These are phyloP conservation scores for Aechmea fasciata DNA, from an alignment of 176 grass and related monocot species.

Conservation along the genomic window DNA sequence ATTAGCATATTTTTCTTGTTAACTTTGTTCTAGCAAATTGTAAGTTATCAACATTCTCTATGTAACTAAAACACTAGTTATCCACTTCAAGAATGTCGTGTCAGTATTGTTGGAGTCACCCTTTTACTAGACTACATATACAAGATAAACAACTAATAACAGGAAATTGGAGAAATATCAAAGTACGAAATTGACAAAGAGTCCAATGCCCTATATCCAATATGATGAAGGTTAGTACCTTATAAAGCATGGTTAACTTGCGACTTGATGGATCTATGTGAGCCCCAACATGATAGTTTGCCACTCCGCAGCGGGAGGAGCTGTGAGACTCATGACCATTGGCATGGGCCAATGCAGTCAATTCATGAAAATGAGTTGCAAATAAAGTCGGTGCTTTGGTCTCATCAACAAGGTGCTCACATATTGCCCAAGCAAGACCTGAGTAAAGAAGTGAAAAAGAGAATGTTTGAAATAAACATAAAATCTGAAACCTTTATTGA, in stretches of 20 bases:
- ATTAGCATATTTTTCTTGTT: too few relatives aligned
- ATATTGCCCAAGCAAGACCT: slow-evolving; percentile 98
- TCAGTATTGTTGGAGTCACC: too few relatives aligned
- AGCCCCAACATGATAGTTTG: slow-evolving; percentile 99
- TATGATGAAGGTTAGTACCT: slow-evolving; percentile 35
- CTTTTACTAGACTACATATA: too few relatives aligned
- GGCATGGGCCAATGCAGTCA: slow-evolving; percentile 67
- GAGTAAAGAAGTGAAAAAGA: slow-evolving; percentile 10
- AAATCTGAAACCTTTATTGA: slow-evolving; percentile 11
- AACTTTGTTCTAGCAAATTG: not conserved
- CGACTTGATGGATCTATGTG: slow-evolving; percentile 86
- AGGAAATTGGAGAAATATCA: not conserved
- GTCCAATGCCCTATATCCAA: slow-evolving; percentile 3
- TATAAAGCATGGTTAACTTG: slow-evolving; percentile 96
- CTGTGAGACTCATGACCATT: slow-evolving; percentile 33
- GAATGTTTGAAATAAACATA: slow-evolving; percentile 16
- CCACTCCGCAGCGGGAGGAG: slow-evolving; percentile 39
- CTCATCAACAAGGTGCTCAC: slow-evolving; percentile 93
- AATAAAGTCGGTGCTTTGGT: slow-evolving; percentile 81
- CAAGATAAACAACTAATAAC: not conserved
- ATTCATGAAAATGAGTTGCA: slow-evolving; percentile 98
- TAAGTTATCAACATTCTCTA: not conserved
- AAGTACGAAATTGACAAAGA: slow-evolving; percentile 4
- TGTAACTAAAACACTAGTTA: too few relatives aligned
- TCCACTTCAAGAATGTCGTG: too few relatives aligned